Base-by-base conservation (phyloP, 441 rosid species). In the Syzygium syzygioides region DNA sequence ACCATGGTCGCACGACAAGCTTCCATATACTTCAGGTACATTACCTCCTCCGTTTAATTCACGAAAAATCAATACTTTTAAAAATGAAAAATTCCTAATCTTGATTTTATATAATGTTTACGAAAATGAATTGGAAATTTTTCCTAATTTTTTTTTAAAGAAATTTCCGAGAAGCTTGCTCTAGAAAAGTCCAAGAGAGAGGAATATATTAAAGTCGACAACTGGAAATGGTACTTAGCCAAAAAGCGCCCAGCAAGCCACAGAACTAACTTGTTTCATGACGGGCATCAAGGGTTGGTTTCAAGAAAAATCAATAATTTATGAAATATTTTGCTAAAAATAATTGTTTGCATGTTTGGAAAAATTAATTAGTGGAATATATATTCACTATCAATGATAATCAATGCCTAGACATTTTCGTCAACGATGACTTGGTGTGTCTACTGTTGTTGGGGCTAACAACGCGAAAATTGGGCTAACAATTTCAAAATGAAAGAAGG, bases 1-100 rank as follows among this genome's bases (percentile, higher is more conserved):
- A 90, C 99, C 99, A 34, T 98, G 99, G 99, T 92, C 94, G 7
- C 84, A 93, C 57, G 79, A 86, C 37, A 98, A 98, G 92, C 94
- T 94, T 55, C 99, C 97, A 14, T 96, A 96, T 87, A 92, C 96
- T 54, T 94, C 99, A 93, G 99, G 99, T 96, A 93, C 48, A 12
- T 34, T 11, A 12, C 32, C 55, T 14, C 7, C 32, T 45, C 48
- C 48, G 12, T 84, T 32, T 26, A 26, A 54, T 52, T 84, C 25
- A 28, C 85, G 6, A 79, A 79, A 20, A 6, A 79, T 23, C 26
- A 37, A 20, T 0, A 34, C 12, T 50, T 64, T 30, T 8, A n/a
- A 45, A 17, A 32, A 1, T 45, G 48, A 11, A 20, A 37, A 20
- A 71, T 14, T 9, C n/a, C 52, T 71, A 71, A 6, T 71, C 52